phyloP scores from a whole-genome alignment of 2,329 filamentous ascomycete species.

The Neonectria hederae region DNA sequence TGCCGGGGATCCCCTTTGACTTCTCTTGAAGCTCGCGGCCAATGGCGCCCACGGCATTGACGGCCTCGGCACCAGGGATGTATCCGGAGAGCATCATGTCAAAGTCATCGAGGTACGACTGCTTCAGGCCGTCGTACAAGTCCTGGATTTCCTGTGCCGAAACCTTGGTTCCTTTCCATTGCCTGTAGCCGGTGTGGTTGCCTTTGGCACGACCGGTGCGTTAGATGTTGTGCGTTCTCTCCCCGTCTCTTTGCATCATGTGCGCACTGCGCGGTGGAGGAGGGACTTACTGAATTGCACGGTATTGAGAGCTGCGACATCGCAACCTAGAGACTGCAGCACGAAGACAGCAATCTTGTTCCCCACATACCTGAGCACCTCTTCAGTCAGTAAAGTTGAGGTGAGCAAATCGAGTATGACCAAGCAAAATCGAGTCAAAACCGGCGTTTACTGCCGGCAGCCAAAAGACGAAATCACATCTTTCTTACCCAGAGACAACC shows the following conservation, averaged over 20 bases:
- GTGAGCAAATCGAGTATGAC: background rate
- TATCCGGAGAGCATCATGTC: constrained; percentile 96
- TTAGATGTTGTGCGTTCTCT: constrained; percentile 11
- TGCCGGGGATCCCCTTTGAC: constrained; percentile 69
- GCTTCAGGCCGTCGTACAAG: constrained; percentile 84
- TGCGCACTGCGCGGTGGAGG: background rate
- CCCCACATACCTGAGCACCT: constrained; percentile 82
- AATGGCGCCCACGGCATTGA: constrained; percentile 85
- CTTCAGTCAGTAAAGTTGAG: constrained; percentile 9
- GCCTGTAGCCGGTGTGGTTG: constrained; percentile 93
- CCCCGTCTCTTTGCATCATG: background rate
- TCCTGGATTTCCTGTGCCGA: constrained; percentile 84
- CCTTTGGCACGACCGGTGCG: constrained; percentile 60
- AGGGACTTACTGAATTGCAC: constrained; percentile 88
- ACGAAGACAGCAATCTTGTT: constrained; percentile 97
- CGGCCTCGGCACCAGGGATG: constrained; percentile 85
- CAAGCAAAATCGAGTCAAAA: background rate
- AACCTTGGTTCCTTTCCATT: constrained; percentile 85
- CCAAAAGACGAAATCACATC: background rate
- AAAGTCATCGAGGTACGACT: constrained; percentile 87
- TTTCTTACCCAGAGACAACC: constrained; percentile 44
- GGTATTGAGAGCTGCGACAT: constrained; percentile 93
- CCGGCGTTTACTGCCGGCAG: background rate
- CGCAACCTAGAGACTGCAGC: constrained; percentile 91
- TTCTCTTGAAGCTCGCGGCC: constrained; percentile 80